These are phyloP conservation scores for Escallonia herrerae DNA, from an alignment of 129 eudicot species.

Conservation along the genomic window DNA sequence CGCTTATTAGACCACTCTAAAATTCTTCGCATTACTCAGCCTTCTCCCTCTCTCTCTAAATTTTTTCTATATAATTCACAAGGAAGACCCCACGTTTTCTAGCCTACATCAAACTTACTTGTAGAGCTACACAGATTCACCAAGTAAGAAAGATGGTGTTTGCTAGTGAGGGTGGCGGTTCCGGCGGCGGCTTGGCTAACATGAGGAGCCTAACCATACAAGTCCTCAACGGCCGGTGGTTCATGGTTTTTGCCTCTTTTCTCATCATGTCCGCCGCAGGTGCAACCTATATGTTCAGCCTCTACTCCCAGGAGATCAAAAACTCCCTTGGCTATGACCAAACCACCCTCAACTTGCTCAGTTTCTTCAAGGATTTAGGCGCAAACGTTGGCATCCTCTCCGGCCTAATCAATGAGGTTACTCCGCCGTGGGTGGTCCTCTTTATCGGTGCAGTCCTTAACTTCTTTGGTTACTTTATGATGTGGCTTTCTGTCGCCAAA, in stretches of 20 bases:
- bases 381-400: conserved; percentile 65
- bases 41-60: too few species aligned
- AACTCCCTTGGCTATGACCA: conserved; percentile 64
- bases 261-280: conserved; percentile 81
- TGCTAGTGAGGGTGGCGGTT: conserved; percentile 12
- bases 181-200: conserved; percentile 17
- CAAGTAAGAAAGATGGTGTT: conserved; percentile 11
- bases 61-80: too few species aligned
- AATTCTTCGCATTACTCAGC: too few species aligned
- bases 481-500: conserved; percentile 75
- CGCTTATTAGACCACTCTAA: too few species aligned
- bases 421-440: conserved; percentile 77
- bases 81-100: too few species aligned
- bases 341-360: conserved; percentile 62
- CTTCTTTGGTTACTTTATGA: conserved; percentile 81
- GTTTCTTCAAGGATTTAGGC: conserved; percentile 79
- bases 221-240: conserved; percentile 70
- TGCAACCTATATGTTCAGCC: conserved; percentile 80
- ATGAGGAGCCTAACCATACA: conserved; percentile 36
- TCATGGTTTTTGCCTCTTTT: conserved; percentile 78
- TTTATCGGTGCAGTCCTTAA: conserved; percentile 59
- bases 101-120: too few species aligned
- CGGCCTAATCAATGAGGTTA: conserved; percentile 70
- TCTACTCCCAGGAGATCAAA: conserved; percentile 65
- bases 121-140: too few species aligned